phyloP scores from a whole-genome alignment of 176 grass and related monocot genomes.

The Melocanna baccifera region DNA sequence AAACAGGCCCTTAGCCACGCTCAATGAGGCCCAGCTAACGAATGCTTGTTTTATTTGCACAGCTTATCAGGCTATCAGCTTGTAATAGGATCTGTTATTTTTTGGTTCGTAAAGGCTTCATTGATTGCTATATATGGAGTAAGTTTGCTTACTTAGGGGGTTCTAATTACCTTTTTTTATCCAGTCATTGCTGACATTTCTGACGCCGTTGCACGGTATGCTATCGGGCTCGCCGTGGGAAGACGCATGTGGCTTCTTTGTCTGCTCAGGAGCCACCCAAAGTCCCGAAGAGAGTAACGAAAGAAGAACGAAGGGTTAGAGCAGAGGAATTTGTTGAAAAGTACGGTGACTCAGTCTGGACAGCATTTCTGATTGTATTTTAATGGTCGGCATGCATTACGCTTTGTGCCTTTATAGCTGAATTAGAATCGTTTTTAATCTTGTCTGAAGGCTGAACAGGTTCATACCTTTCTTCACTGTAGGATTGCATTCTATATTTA shows the following conservation, averaged over 20 bases:
- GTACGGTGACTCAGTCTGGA: neutral
- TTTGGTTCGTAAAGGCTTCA: neutral
- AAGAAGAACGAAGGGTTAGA: conserved; percentile 26
- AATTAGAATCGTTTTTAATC: neutral
- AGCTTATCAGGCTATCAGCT: neutral
- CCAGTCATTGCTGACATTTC: conserved; percentile 33
- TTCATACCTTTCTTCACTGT: neutral
- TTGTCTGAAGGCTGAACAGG: neutral
- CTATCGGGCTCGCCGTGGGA: conserved; percentile 18
- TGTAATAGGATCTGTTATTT: neutral
- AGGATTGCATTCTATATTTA: neutral
- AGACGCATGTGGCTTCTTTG: conserved; percentile 24
- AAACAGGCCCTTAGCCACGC: too few relatives aligned
- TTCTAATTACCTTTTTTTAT: neutral
- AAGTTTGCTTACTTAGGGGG: neutral
- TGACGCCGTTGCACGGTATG: conserved; percentile 11
- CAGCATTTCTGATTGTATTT: neutral
- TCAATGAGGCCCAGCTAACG: too few relatives aligned
- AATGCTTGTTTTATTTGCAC: neutral
- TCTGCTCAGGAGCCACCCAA: conserved; percentile 14
- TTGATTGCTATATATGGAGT: neutral
- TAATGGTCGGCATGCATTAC: neutral
- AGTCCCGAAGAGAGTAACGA: conserved; percentile 24
- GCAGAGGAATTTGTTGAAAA: conserved; percentile 21
- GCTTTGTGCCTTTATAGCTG: neutral